Base-by-base conservation (phyloP, 2,329 filamentous ascomycete genomes). In the Alternaria hordeiaustralica region DNA sequence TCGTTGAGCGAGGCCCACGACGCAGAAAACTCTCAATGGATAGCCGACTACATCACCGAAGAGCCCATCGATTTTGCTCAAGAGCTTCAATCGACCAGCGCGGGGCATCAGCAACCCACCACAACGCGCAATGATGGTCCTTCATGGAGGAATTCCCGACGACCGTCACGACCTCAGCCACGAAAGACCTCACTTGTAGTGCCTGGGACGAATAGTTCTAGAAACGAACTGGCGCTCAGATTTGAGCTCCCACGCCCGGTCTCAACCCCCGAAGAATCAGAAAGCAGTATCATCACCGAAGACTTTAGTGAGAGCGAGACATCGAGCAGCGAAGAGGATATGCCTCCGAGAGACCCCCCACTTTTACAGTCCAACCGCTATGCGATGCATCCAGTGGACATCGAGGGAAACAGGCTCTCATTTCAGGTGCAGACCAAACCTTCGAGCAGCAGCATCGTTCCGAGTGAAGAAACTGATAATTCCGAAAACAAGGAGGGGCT, bases 401-500 rank as follows among this genome's bases (percentile, higher is more conserved):
- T 46, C 4, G 74, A 77, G 18, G 71, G 70, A 3, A 75, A 75
- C 26, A 64, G 47, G 5, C 65, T 78, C 2, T 69, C 73, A 12
- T 75, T 75, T 18, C 36, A 56, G 2, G 59, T 71, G 5, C 49
- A 75, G 15, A 70, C 66, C 6, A 62, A 51, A 33, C 64, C 54
- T 13, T 6, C 20, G 20, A 58, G 49, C 18, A 33, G n/a, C 7
- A 25, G 23, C 20, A 23, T n/a, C 23, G 15, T n/a, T 45, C 28
- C 18, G 5, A 46, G 8, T 21, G 25, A 55, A 23, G 58, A n/a
- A 13, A 4, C 46, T 21, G 47, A 15, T 49, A 58, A 18, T 11
- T 28, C 55, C 8, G 58, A 50, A 11, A 46, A 49, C 1, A 20
- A 44, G 4, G 3, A 41, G 1, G 61, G 56, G 8, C 66, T 58